Conservation (phyloP, 345 rosid species). For the Eucalyptus sp. region DNA sequence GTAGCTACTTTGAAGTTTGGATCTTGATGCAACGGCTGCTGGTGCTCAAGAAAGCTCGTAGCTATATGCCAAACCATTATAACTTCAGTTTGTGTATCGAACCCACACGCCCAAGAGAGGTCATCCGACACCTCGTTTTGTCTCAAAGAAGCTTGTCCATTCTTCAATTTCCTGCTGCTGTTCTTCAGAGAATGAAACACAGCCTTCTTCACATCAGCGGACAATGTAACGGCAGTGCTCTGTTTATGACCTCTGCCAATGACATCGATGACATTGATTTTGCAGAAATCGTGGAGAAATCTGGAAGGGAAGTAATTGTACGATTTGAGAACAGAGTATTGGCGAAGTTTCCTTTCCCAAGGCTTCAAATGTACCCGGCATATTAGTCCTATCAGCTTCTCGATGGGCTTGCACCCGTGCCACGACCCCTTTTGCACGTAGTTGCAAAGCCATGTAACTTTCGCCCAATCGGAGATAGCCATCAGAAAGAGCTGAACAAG, state of each 20-base stretch:
- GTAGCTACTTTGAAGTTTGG: not conserved
- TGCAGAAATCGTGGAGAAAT: not conserved
- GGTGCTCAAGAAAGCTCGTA: not conserved
- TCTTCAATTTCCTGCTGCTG: not conserved
- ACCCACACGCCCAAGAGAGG: not conserved
- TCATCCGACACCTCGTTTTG: not conserved
- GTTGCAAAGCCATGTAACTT: not conserved
- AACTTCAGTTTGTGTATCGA: not conserved
- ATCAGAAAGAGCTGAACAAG: not conserved
- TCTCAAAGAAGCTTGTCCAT: not conserved
- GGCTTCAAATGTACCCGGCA: not conserved
- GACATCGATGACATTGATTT: not conserved
- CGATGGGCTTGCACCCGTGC: not conserved
- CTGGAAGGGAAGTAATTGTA: not conserved
- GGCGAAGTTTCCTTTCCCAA: not conserved
- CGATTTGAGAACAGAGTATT: not conserved
- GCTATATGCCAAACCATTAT: not conserved
- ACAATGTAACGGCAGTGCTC: not conserved
- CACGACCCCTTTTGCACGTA: not conserved
- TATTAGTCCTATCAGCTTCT: not conserved
- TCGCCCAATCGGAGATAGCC: not conserved
- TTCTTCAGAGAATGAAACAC: not conserved
- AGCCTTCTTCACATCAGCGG: not conserved
- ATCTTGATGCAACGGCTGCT: rapidly evolving
- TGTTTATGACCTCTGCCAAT: not conserved